phyloP scores from a whole-genome alignment of 352 stramenopile species.

The Globisporangium okanoganense region DNA sequence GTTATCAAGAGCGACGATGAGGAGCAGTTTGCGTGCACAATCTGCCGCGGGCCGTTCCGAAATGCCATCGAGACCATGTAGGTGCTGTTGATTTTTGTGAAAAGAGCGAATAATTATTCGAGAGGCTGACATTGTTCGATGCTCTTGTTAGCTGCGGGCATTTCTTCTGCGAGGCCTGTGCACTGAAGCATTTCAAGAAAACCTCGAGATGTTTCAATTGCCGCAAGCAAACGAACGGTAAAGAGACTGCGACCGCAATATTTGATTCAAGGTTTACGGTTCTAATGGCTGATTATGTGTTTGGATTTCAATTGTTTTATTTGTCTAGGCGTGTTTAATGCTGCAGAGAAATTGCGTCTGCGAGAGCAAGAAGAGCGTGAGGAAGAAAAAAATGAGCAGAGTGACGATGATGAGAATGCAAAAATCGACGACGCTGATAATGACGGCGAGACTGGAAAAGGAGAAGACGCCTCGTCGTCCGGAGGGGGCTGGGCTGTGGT shows the following conservation, averaged over 20 bases:
- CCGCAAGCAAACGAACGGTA: conserved; percentile 92
- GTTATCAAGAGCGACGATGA: conserved; percentile 59
- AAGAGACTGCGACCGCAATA: too few species aligned
- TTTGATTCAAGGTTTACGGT: neutral
- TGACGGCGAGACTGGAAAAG: neutral
- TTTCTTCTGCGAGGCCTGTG: conserved; percentile 96
- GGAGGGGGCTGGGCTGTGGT: conserved; percentile 16
- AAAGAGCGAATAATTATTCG: neutral
- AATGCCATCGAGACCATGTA: conserved; percentile 93
- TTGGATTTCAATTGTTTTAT: neutral
- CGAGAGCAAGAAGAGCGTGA: conserved; percentile 35
- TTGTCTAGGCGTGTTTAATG: conserved; percentile 79
- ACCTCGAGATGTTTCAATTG: conserved; percentile 91
- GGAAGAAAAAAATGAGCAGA: conserved; percentile 12
- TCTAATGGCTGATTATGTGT: neutral
- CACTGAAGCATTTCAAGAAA: conserved; percentile 84
- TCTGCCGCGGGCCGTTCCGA: conserved; percentile 91
- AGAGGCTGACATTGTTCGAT: neutral
- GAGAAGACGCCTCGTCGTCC: neutral
- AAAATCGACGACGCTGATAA: conserved; percentile 6
- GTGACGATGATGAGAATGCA: neutral
- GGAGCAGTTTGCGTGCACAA: conserved; percentile 93
- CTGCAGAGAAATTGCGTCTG: conserved; percentile 73
- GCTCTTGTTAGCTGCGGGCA: conserved; percentile 78
- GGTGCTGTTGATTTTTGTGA: conserved; percentile 8